Base-by-base conservation (phyloP, 2,329 filamentous ascomycete species). In the Phialophora tarda region DNA sequence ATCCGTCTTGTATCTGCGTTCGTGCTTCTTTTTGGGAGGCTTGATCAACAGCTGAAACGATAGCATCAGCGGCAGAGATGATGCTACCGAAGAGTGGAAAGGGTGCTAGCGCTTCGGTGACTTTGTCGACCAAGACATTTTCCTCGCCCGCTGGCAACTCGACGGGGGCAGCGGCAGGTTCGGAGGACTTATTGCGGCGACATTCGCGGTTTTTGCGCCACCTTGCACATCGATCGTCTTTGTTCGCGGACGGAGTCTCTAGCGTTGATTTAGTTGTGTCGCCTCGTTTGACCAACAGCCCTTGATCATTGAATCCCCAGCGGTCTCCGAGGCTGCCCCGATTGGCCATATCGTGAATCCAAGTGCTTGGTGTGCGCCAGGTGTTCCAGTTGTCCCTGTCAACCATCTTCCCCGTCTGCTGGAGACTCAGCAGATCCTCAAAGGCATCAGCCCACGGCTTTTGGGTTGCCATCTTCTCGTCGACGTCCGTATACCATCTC, bases 391-490 rank as follows among this genome's bases (percentile, higher is more conserved):
- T 73, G 59, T 61, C 59, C 28, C 68, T 73, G 48, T 80, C 77
- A 7, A 81, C 73, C 77, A 82, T 78, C 26, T 76, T 72, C 62
- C 78, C 76, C 24, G 79, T 80, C 60, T 81, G 81, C 59, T 82
- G 77, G 2, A 84, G 77, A 56, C 80, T 80, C 17, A 88, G 70
- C 10, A 88, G 78, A 70, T 89, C 86, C 71, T 88, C 85, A 70
- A 86, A 88, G 0, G 86, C 86, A 59, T 83, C 82, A 17, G 83
- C 80, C 85, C 85, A 87, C 34, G 79, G 78, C 0, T 78, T 77
- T 58, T 78, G 77, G 1, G 65, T 69, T 2, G 56, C 77, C 70
- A 69, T 78, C 75, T 64, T 77, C 63, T 53, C 75, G 68, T 74
- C 77, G 30, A 71, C 79, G 57, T 67, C 75, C 44, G 63, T 59